Base-by-base conservation (phyloP, 352 stramenopile species). In the Globisporangium camurandrum region DNA sequence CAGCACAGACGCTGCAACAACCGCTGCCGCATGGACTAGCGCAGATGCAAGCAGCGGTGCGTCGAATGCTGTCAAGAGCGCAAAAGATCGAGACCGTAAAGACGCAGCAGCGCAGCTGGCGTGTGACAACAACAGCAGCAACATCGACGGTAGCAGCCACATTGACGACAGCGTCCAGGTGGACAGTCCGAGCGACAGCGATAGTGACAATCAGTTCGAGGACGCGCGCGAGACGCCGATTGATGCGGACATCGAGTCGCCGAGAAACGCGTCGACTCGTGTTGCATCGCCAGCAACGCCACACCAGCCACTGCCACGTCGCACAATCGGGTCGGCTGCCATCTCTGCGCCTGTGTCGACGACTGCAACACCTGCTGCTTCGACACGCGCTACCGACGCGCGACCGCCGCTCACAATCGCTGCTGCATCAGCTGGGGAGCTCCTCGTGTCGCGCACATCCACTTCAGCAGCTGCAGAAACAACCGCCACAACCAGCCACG, bases 151-250 rank as follows among this genome's bases (percentile, higher is more conserved):
- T 0, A 4, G 19, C 28, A 56, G 47, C 40, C 28, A 9, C 11
- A 27, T 24, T 19, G 30, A 40, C 11, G 37, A 52, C 9, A 23
- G 26, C n/a, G n/a, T n/a, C n/a, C n/a, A n/a, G n/a, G n/a, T n/a
- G n/a, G n/a, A n/a, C n/a, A n/a, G n/a, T n/a, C n/a, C n/a, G n/a
- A n/a, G n/a, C 3, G 38, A 42, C 22, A 31, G 33, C 28, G 27
- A 36, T 19, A 43, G 47, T 28, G 40, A 59, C 38, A 52, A 54
- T 22, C 50, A 56, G 40, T 59, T 59, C 20, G 26, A 54, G 33
- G 53, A 59, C 26, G 38, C 53, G 5, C 42, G 48, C 4, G 50
- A 56, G 14, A 39, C 33, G 14, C 5, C 14, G 5, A 39, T 11
- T n/a, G 33, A 48, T 9, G 43, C 33, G 20, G 22, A n/a, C 6